These are phyloP conservation scores for Abortiporus biennis DNA, from an alignment of 1,284 basidiomycete species.

Conservation along the genomic window DNA sequence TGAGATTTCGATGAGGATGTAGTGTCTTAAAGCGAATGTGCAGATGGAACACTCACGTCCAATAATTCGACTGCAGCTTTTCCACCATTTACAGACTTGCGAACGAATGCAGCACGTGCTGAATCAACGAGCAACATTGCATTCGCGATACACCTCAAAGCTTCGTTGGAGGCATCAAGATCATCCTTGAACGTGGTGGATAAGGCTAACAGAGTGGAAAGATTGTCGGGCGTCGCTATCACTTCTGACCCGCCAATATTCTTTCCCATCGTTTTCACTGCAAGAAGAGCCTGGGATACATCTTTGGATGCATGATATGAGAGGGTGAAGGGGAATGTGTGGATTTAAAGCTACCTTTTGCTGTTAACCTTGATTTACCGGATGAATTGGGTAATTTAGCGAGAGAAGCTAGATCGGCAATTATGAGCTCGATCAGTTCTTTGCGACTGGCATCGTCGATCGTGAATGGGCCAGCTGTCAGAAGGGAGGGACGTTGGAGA, in stretches of 20 bases:
- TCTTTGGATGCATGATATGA: constrained; percentile 32
- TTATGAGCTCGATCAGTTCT: constrained; percentile 46
- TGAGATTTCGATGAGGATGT: constrained; percentile 20
- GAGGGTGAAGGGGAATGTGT: constrained; percentile 1
- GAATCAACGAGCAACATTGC: constrained; percentile 61
- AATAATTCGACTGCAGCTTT: constrained; percentile 49
- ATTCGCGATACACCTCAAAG: constrained; percentile 71
- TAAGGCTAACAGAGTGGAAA: constrained; percentile 47
- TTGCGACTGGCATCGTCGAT: constrained; percentile 39
- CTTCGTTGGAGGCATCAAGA: constrained; percentile 58
- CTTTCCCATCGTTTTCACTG: constrained; percentile 74
- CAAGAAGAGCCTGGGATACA: constrained; percentile 55
- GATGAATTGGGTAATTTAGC: constrained; percentile 28
- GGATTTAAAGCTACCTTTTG: constrained; percentile 38
- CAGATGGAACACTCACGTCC: constrained; percentile 39
- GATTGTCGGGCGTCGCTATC: constrained; percentile 47
- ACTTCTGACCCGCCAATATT: constrained; percentile 63
- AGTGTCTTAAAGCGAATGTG: constrained; percentile 1
- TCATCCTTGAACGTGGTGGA: constrained; percentile 48
- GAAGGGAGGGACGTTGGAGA: too few species aligned
- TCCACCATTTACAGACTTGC: constrained; percentile 56
- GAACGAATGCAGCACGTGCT: constrained; percentile 52
- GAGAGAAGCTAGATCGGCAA: constrained; percentile 45
- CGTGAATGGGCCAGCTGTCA: constrained; percentile 33
- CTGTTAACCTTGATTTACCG: constrained; percentile 38